Evolutionary conservation across 225 moss, liverwort and hornwort species (phyloP).

Genomic region (Takakia lepidozioides): DNA sequence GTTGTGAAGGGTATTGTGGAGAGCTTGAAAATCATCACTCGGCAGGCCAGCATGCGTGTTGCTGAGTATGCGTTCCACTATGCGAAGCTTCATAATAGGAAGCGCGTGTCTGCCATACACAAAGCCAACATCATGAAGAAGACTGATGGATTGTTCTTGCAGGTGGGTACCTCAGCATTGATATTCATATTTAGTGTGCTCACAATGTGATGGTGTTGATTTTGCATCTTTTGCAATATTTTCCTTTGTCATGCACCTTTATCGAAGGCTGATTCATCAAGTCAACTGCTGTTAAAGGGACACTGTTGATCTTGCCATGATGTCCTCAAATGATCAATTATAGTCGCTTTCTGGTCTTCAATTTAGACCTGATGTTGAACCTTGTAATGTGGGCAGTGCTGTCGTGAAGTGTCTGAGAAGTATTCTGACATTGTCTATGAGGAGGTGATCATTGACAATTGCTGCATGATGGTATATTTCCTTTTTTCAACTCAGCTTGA

Average conservation of each 20-base stretch:
- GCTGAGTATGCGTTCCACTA: constrained; percentile 87
- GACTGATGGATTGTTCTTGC: constrained; percentile 90
- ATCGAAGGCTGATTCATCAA: too few species aligned
- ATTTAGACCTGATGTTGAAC: neutral
- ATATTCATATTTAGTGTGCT: too few species aligned
- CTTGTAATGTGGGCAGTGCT: constrained; percentile 52
- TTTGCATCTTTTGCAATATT: too few species aligned
- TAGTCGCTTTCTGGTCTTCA: too few species aligned
- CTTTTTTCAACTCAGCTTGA: neutral
- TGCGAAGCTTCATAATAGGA: constrained; percentile 66
- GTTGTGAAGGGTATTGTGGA: constrained; percentile 94
- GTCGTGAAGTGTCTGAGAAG: constrained; percentile 79
- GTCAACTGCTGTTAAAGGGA: too few species aligned
- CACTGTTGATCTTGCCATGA: too few species aligned
- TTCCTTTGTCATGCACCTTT: neutral
- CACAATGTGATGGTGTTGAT: too few species aligned
- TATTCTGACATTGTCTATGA: constrained; percentile 84
- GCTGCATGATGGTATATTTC: constrained; percentile 92
- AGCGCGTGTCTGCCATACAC: constrained; percentile 94
- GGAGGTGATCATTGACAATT: constrained; percentile 98
- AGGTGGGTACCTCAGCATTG: constrained; percentile 27
- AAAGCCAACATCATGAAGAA: constrained; percentile 99
- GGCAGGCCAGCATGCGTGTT: constrained; percentile 85
- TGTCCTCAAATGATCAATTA: too few species aligned
- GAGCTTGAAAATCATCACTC: constrained; percentile 94